Evolutionary conservation across 208 protist species (phyloP), one percentile per base, ranked within the genome.

Genomic region (Leishmania braziliensis): DNA sequence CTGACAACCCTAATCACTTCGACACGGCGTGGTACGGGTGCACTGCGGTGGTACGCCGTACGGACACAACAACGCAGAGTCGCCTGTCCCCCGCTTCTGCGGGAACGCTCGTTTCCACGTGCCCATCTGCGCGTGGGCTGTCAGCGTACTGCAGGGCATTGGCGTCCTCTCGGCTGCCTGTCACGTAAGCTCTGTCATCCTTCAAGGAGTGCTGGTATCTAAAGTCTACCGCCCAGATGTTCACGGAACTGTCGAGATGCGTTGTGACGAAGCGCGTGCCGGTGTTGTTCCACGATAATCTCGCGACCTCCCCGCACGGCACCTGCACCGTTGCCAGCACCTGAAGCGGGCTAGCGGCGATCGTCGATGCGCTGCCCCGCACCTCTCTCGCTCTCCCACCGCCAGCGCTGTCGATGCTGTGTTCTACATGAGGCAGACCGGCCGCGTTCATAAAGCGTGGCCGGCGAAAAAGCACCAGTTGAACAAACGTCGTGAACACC

Each of bases 251-350:
- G 84, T 95, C 92, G 5, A 88, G 85, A 81, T 97, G 95, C 46
- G 91, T 87, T 8, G 95, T 96, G 36, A 93, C 86, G 72, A 97
- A 94, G 76, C 93, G 89, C 12, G 92, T 95, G 20, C 93, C 93
- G 20, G 90, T 93, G 50, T 87, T 88, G 76, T 96, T 96, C 93
- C 95, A 97, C 71, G 90, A 90, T 68, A 96, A 71, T 60, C 90
- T 90, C 14, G 87, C 82, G n/a, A 95, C 83, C 39, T 93, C 90
- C 68, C 92, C 87, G 63, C 88, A 91, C 39, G 76, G 39, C 33
- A 90, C 77, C 56, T 87, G 81, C 18, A 87, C 80, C 60, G 83
- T 84, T 29, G 83, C 84, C 78, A 94, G 65, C 46, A 92, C 74
- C 46, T 89, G 85, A 26, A 97, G 87, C 68, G 87, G 75, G 26